Base-by-base conservation (phyloP, 2,329 filamentous ascomycete species). In the Paramyrothecium roridum region DNA sequence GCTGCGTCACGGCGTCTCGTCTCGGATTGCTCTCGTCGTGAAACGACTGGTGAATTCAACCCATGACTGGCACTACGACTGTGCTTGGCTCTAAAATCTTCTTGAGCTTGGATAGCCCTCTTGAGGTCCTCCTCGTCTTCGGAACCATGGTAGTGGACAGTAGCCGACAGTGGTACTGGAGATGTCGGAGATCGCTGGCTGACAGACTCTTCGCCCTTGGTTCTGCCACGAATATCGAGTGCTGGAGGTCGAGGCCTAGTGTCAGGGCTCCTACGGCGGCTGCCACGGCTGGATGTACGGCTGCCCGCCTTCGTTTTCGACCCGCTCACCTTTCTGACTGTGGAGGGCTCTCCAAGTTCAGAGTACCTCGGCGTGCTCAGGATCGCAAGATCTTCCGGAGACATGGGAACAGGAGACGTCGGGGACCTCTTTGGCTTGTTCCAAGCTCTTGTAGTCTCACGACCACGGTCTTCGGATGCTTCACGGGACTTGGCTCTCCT, bases 401-500 rank as follows among this genome's bases (percentile, higher is more conserved):
- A 96, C 93, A 97, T 97, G 3, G 93, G 91, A 2, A 96, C 82
- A 0, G 93, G 93, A 0, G 93, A 97, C 2, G 91, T 96, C 1
- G 93, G 93, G 1, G 93, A 97, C 21, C 90, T 82, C 73, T 96
- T 96, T 19, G 89, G 84, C 66, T 86, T 88, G 59, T 88, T 74
- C 55, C 80, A 91, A 60, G 86, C 88, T 21, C 87, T 83, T 48
- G 83, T 80, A 13, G 81, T 76, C 22, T 80, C 81, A 58, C 90
- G 83, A 20, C 89, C 90, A 55, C 90, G 85, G 46, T 89, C 88
- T 60, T 88, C 83, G 0, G 90, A 91, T 12, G 72, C 70, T 19
- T 90, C 87, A 21, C 86, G 80, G 12, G 78, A 75, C 61, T 80
- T 80, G 22, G 77, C 74, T 51, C 79, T 79, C 61, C 73, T 68